These are phyloP conservation scores for Leccinum solheimii DNA, from an alignment of 1,284 basidiomycete genomes.

Conservation along the genomic window DNA sequence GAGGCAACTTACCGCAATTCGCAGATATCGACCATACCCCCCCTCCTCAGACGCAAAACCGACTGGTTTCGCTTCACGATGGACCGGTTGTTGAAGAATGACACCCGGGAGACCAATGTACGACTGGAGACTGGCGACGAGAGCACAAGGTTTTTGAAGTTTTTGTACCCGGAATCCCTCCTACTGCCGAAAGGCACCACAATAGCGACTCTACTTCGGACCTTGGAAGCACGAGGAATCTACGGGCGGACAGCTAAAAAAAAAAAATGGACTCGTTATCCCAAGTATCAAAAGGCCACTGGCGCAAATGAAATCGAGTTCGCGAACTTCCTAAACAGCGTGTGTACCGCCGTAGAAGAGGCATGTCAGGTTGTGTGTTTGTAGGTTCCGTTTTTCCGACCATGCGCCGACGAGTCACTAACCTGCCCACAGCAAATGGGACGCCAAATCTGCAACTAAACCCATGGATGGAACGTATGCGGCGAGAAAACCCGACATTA, in stretches of 20 bases:
- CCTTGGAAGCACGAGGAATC: too few relatives aligned
- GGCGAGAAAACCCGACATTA: neutral
- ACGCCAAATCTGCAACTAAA: neutral
- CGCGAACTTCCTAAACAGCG: neutral
- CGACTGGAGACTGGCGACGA: neutral
- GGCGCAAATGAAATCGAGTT: neutral
- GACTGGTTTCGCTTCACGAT: neutral
- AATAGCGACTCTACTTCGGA: too few relatives aligned
- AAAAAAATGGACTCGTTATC: too few relatives aligned
- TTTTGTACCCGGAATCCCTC: neutral
- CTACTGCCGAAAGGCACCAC: neutral
- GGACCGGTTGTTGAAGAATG: neutral
- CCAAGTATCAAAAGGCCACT: neutral
- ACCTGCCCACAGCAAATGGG: neutral
- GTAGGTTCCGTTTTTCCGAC: neutral
- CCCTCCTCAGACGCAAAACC: neutral
- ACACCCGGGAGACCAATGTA: neutral
- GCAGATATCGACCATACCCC: neutral
- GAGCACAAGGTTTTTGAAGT: neutral
- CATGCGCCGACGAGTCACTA: neutral
- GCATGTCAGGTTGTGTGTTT: neutral
- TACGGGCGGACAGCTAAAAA: too few relatives aligned
- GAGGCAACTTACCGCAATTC: neutral
- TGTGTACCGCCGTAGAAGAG: neutral
- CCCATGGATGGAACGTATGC: neutral